Percentiles rank a stretch among this genome's conserved stretches.
phyloP scores from a whole-genome alignment of 257 asterid genomes.

The Linaria vulgaris region DNA sequence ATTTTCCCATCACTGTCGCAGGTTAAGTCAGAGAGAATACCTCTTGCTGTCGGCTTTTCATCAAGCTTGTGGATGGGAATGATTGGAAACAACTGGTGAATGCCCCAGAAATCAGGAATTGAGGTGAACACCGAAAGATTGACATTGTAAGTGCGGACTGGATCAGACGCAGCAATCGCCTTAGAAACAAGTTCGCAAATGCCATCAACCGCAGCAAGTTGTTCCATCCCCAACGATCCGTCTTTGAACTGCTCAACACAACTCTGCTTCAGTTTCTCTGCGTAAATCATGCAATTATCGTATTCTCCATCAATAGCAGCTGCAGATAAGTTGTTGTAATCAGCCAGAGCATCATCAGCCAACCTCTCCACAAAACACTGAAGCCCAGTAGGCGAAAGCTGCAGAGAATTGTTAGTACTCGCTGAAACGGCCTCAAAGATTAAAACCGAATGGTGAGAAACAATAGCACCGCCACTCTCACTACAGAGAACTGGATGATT shows the following conservation, averaged over 20 bases:
- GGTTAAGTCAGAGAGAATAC: constrained; percentile 53
- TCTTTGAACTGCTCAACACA: constrained; percentile 72
- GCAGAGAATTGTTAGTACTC: constrained; percentile 22
- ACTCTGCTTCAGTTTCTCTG: constrained; percentile 63
- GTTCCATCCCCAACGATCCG: constrained; percentile 59
- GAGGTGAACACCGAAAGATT: constrained; percentile 61
- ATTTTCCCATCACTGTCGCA: constrained; percentile 65
- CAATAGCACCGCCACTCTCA: constrained; percentile 65
- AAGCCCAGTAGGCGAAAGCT: constrained; percentile 30
- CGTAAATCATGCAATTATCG: constrained; percentile 41
- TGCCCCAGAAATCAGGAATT: constrained; percentile 66
- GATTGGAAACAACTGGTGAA: constrained; percentile 55
- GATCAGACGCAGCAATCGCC: constrained; percentile 38
- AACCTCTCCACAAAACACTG: constrained; percentile 42
- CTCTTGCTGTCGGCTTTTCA: constrained; percentile 45
- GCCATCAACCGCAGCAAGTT: constrained; percentile 61
- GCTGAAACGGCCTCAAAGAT: constrained; percentile 54
- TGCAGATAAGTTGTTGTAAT: constrained; percentile 39
- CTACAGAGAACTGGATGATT: constrained; percentile 56
- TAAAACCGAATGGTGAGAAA: constrained; percentile 61
- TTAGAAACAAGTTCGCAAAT: constrained; percentile 46
- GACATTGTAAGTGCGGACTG: constrained; percentile 46
- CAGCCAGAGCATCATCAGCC: constrained; percentile 42
- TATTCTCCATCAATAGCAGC: constrained; percentile 46
- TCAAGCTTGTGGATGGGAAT: constrained; percentile 58